phyloP scores from a whole-genome alignment of 2,329 filamentous ascomycete species.

The Diaporthe sp. region DNA sequence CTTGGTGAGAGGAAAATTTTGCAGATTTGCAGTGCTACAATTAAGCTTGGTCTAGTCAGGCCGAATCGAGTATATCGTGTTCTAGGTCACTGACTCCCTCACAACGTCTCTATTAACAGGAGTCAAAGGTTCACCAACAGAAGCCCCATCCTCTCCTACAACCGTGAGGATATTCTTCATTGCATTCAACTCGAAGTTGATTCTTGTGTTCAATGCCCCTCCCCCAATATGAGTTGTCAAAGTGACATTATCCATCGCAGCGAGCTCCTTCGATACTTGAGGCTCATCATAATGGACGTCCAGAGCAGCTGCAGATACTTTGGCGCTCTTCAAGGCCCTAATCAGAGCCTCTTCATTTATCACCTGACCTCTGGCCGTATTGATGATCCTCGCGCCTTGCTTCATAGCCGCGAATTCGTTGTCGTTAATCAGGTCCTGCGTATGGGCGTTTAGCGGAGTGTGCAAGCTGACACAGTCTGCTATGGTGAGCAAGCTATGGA shows the following conservation, averaged over 20 bases:
- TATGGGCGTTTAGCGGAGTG: constrained; percentile 49
- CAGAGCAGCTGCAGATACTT: constrained; percentile 61
- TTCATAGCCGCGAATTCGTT: constrained; percentile 61
- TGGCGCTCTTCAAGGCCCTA: constrained; percentile 59
- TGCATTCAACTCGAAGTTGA: constrained; percentile 55
- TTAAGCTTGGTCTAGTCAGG: background rate
- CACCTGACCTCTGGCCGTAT: constrained; percentile 65
- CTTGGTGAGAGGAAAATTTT: background rate
- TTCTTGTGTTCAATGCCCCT: constrained; percentile 53
- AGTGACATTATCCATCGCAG: constrained; percentile 55
- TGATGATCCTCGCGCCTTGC: constrained; percentile 61
- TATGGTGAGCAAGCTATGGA: constrained; percentile 46
- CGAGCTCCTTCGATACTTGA: constrained; percentile 43
- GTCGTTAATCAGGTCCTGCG: constrained; percentile 45
- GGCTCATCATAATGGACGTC: constrained; percentile 70
- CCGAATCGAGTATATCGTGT: background rate
- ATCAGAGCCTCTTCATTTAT: constrained; percentile 66
- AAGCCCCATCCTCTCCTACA: constrained; percentile 35
- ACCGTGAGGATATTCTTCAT: constrained; percentile 53
- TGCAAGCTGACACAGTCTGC: constrained; percentile 53
- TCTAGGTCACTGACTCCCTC: background rate
- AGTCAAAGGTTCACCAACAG: background rate
- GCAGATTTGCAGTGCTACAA: too few species aligned
- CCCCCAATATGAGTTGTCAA: constrained; percentile 55
- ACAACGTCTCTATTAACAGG: background rate